These are phyloP conservation scores for Tubosaeta sp. DNA, from an alignment of 768 basidiomycete species.

Conservation along the genomic window DNA sequence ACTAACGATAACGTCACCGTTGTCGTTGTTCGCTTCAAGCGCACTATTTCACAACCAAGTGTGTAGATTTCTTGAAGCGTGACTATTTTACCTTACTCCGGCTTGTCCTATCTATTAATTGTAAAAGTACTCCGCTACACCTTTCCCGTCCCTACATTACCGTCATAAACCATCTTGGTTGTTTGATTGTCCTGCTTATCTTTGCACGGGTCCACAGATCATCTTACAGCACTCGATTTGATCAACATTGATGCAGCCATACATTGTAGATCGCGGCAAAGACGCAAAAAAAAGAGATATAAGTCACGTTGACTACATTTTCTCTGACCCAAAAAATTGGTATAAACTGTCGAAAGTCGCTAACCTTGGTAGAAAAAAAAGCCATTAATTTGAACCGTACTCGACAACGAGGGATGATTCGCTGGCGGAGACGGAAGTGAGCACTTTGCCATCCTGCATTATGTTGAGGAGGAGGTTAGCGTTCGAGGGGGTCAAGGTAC, in stretches of 20 bases:
- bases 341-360: too few relatives aligned
- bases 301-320: too few relatives aligned
- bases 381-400: conserved; percentile 2
- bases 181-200: neutral
- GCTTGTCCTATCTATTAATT: conserved; percentile 3
- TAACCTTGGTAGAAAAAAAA: too few relatives aligned
- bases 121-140: conserved; percentile 4
- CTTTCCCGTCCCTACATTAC: neutral
- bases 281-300: too few relatives aligned
- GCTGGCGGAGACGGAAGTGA: conserved; percentile 11
- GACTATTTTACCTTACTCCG: neutral
- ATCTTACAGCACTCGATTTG: neutral
- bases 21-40: conserved; percentile 80
- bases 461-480: conserved; percentile 12
- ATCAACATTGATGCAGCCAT: conserved; percentile 3
- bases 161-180: conserved; percentile 3
- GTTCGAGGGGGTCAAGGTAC: conserved; percentile 7
- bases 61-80: conserved; percentile 4
- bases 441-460: conserved; percentile 1
- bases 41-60: conserved; percentile 5
- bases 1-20: conserved; percentile 95
- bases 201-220: neutral
- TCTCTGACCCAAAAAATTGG: neutral
- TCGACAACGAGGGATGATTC: conserved; percentile 1
- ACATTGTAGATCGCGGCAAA: neutral